Evolutionary conservation across 441 rosid species (phyloP).

Genomic region (Adansonia madagascariensis): DNA sequence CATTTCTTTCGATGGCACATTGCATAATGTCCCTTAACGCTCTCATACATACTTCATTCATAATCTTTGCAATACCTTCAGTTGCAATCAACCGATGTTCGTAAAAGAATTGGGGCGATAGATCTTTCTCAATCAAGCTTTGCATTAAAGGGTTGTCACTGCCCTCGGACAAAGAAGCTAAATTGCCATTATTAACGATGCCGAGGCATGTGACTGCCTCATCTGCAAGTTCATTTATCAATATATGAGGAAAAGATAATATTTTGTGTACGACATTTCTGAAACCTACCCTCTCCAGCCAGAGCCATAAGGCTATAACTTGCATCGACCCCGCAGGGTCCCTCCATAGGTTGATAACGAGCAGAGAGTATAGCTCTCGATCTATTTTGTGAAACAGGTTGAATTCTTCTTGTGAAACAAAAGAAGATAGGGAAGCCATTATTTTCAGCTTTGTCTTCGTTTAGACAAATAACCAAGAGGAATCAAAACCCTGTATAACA

Average conservation of each 20-base stretch:
- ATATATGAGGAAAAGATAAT: slow-evolving; percentile 39
- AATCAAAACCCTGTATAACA: not conserved
- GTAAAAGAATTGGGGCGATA: slow-evolving; percentile 39
- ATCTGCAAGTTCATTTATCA: slow-evolving; percentile 50
- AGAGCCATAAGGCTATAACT: slow-evolving; percentile 49
- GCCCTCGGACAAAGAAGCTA: slow-evolving; percentile 11
- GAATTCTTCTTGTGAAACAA: slow-evolving; percentile 38
- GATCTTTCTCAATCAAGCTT: slow-evolving; percentile 36
- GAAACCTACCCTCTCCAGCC: slow-evolving; percentile 53
- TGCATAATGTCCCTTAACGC: slow-evolving; percentile 52
- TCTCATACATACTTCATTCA: slow-evolving; percentile 42
- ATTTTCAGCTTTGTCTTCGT: not conserved
- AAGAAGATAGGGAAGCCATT: slow-evolving; percentile 14
- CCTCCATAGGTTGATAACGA: slow-evolving; percentile 42
- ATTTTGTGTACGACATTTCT: slow-evolving; percentile 32
- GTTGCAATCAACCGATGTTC: slow-evolving; percentile 32
- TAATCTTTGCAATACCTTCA: slow-evolving; percentile 32
- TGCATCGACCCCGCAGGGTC: slow-evolving; percentile 50
- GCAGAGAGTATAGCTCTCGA: slow-evolving; percentile 43
- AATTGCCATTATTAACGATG: slow-evolving; percentile 24
- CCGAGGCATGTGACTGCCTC: slow-evolving; percentile 49
- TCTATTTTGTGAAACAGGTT: slow-evolving; percentile 50
- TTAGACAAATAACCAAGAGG: not conserved
- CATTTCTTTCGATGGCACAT: slow-evolving; percentile 37
- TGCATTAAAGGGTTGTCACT: slow-evolving; percentile 40